These are phyloP conservation scores for Cystobasidium ongulense DNA, from an alignment of 768 basidiomycete genomes.

Conservation along the genomic window DNA sequence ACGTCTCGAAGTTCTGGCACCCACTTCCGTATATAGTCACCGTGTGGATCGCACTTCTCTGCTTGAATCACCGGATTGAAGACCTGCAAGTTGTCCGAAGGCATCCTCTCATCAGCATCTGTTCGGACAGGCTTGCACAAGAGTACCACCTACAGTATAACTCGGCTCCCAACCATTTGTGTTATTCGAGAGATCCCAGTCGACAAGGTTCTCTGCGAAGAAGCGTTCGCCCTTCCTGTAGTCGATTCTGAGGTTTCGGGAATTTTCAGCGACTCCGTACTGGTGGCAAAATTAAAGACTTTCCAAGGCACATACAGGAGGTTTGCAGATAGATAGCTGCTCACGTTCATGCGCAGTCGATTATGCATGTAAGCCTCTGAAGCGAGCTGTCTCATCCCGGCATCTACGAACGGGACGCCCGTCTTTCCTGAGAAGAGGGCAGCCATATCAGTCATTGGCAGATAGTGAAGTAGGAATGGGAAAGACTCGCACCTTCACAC, in stretches of 20 bases:
- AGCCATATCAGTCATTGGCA: background rate
- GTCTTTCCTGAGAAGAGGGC: slow-evolving; percentile 6
- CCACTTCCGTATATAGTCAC: slow-evolving; percentile 24
- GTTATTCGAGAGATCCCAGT: slow-evolving; percentile 4
- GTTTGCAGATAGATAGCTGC: slow-evolving; percentile 1
- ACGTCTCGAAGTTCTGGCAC: slow-evolving; percentile 17
- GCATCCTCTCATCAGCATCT: background rate
- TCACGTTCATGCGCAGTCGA: slow-evolving; percentile 23
- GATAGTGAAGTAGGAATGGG: background rate
- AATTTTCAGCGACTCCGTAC: background rate
- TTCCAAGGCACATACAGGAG: background rate
- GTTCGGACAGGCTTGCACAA: background rate
- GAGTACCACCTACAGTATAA: background rate
- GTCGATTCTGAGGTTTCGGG: background rate
- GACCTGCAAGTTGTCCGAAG: background rate
- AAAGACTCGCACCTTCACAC: slow-evolving; percentile 9
- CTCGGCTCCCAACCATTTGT: slow-evolving; percentile 15
- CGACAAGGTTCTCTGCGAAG: slow-evolving; percentile 6
- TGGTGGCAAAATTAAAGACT: no score
- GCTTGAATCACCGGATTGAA: slow-evolving; percentile 21
- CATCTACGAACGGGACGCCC: slow-evolving; percentile 19
- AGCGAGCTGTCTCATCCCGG: slow-evolving; percentile 12
- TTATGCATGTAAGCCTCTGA: slow-evolving; percentile 14
- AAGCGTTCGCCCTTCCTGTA: slow-evolving; percentile 10
- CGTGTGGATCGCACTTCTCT: slow-evolving; percentile 15